Evolutionary conservation across 257 asterid species (phyloP), one percentile per base, ranked within the genome.

Genomic region (Solanum ossicruentum): DNA sequence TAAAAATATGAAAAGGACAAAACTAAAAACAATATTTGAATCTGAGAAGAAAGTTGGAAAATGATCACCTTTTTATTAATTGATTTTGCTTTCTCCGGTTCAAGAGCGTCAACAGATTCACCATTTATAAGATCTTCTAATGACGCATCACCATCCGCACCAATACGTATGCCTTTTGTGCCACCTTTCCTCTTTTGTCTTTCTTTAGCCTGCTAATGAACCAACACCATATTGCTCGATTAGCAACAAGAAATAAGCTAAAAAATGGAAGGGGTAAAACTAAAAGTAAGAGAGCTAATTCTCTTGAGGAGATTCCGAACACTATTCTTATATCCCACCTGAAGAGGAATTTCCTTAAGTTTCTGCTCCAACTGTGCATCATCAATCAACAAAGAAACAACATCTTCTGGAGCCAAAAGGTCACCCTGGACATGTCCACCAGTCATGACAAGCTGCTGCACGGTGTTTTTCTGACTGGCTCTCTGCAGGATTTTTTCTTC

Each of bases 391-490:
- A 96, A 91, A 15, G 99, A 95, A 10, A 96, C 94, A 23, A 96
- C 98, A 87, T 93, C 97, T 87, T 96, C 99, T n/a, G 98, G 98
- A 86, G 98, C 98, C 92, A 95, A 88, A 84, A 95, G 94, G 66
- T 96, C 99, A 26, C 99, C 99, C 91, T 96, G 99, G 82, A 96
- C 98, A 85, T 96, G 99, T 71, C 98, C 98, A 7, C 98, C 99
- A 1, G 98, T 96, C 99, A 96, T 96, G 86, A 96, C 99, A 86
- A 96, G 98, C 91, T 96, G 98, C 90, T 96, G 99, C 63, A 96
- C 99, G 0, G 98, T 95, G 90, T 88, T 96, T 83, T 96, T 96
- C 93, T 96, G 99, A 88, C 95, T 93, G 51, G 99, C 99, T 89
- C 98, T 93, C 91, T 91, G 97, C 89, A 96, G 87, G 85, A 96